Conservation (phyloP, 2,329 filamentous ascomycete genomes). For the Cladophialophora yegresii region DNA sequence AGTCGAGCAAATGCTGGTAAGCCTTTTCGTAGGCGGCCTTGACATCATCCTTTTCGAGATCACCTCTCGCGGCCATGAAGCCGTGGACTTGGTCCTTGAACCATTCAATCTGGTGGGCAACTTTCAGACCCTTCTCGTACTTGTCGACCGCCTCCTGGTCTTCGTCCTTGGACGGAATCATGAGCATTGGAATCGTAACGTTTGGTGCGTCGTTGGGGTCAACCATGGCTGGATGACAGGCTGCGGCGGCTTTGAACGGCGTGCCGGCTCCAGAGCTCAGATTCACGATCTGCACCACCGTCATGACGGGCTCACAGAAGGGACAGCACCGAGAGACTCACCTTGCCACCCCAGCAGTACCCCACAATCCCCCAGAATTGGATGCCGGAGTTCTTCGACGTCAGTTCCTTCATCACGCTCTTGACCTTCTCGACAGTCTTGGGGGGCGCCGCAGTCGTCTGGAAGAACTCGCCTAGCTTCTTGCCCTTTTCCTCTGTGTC, state of each 20-base stretch:
- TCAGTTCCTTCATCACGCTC: slow-evolving; percentile 57
- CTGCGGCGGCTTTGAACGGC: slow-evolving; percentile 59
- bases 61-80: slow-evolving; percentile 50
- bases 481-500: slow-evolving; percentile 61
- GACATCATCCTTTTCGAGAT: slow-evolving; percentile 46
- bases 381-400: slow-evolving; percentile 51
- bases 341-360: slow-evolving; percentile 61
- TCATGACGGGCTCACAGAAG: neutral
- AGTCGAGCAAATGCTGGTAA: slow-evolving; percentile 46
- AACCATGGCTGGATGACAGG: slow-evolving; percentile 63
- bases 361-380: slow-evolving; percentile 62
- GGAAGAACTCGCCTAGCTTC: slow-evolving; percentile 63
- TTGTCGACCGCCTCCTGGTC: slow-evolving; percentile 50
- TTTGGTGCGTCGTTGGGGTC: slow-evolving; percentile 59
- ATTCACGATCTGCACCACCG: slow-evolving; percentile 41
- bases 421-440: slow-evolving; percentile 59
- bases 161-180: slow-evolving; percentile 62
- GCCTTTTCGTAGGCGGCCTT: slow-evolving; percentile 49
- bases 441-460: slow-evolving; percentile 58
- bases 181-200: slow-evolving; percentile 58
- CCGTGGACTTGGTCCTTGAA: slow-evolving; percentile 50
- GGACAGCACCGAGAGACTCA: slow-evolving; percentile 20
- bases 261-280: slow-evolving; percentile 59
- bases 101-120: slow-evolving; percentile 48
- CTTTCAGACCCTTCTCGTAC: slow-evolving; percentile 45